Evolutionary conservation across 108 stramenopile genomes (phyloP).

Genomic region (Skeletonema menzelii): DNA sequence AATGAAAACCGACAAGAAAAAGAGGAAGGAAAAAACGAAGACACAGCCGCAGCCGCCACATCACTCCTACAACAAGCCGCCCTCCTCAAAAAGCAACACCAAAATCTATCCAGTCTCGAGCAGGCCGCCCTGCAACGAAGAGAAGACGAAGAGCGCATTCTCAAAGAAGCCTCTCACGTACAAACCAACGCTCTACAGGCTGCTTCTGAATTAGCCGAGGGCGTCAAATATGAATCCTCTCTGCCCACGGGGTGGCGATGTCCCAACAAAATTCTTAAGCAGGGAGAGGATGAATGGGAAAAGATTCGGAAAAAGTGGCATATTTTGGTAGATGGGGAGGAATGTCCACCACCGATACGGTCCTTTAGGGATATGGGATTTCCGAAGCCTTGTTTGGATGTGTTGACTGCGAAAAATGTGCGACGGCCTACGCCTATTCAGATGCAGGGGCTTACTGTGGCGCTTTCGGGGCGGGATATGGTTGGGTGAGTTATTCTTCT

Average conservation of each 20-base stretch:
- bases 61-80: constrained; percentile 88
- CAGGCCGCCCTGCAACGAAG: constrained; percentile 52
- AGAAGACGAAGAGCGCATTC: constrained; percentile 89
- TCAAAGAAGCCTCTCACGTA: constrained; percentile 92
- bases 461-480: constrained; percentile 96
- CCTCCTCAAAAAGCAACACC: constrained; percentile 68
- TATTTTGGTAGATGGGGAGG: constrained; percentile 93
- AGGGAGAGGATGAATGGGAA: constrained; percentile 76
- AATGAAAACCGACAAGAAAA: constrained; percentile 1
- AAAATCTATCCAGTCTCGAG: constrained; percentile 59
- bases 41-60: constrained; percentile 22
- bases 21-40: background rate
- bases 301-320: constrained; percentile 93
- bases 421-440: constrained; percentile 97
- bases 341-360: constrained; percentile 89
- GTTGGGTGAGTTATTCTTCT: constrained; percentile 60
- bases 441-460: constrained; percentile 98
- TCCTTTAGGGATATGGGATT: constrained; percentile 96
- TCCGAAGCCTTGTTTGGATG: constrained; percentile 80
- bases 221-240: constrained; percentile 73
- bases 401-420: constrained; percentile 86
- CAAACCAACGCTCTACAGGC: constrained; percentile 96
- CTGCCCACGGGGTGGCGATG: constrained; percentile 91
- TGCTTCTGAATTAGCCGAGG: constrained; percentile 91
- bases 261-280: constrained; percentile 71